These are phyloP conservation scores for Talaromyces stipitatus DNA, from an alignment of 495 filamentous ascomycete species.

Conservation along the genomic window DNA sequence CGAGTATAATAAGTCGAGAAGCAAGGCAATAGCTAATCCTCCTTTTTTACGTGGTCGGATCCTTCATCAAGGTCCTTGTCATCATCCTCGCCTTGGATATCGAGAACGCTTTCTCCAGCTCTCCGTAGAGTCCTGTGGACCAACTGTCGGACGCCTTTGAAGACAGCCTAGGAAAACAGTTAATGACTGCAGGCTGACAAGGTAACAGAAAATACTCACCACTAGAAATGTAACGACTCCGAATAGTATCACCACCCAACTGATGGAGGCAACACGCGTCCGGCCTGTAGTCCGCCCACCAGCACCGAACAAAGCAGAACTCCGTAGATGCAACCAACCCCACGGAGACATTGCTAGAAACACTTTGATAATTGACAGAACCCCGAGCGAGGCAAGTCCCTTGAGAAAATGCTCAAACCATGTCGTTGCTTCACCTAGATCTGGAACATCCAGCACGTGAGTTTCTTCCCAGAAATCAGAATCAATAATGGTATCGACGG, in stretches of 20 bases:
- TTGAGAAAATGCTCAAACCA: slow-evolving; percentile 86
- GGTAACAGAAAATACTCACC: slow-evolving; percentile 44
- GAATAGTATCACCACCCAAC: slow-evolving; percentile 68
- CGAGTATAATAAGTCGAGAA: slow-evolving; percentile 18
- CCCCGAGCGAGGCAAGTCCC: slow-evolving; percentile 73
- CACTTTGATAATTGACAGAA: slow-evolving; percentile 79
- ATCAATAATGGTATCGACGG: slow-evolving; percentile 43
- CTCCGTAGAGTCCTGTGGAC: slow-evolving; percentile 62
- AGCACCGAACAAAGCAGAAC: slow-evolving; percentile 37
- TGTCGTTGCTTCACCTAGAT: slow-evolving; percentile 36
- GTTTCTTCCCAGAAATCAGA: slow-evolving; percentile 31
- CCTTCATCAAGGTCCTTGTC: slow-evolving; percentile 54
- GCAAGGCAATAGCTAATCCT: neutral
- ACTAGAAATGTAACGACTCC: slow-evolving; percentile 76
- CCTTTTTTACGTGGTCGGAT: neutral
- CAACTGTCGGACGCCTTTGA: slow-evolving; percentile 67
- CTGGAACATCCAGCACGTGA: slow-evolving; percentile 22
- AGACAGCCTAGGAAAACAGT: slow-evolving; percentile 55
- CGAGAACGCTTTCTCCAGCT: slow-evolving; percentile 70
- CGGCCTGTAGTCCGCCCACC: slow-evolving; percentile 56
- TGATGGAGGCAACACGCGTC: slow-evolving; percentile 65
- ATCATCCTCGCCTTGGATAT: slow-evolving; percentile 69
- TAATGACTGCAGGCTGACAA: neutral
- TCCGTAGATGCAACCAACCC: slow-evolving; percentile 66
- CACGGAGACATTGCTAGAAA: slow-evolving; percentile 67